A percentile compares a stretch with the other conserved stretches of the same genome.
These are phyloP conservation scores for Monilinia vaccinii-corymbosi DNA, from an alignment of 2,329 filamentous ascomycete species.

Conservation along the genomic window DNA sequence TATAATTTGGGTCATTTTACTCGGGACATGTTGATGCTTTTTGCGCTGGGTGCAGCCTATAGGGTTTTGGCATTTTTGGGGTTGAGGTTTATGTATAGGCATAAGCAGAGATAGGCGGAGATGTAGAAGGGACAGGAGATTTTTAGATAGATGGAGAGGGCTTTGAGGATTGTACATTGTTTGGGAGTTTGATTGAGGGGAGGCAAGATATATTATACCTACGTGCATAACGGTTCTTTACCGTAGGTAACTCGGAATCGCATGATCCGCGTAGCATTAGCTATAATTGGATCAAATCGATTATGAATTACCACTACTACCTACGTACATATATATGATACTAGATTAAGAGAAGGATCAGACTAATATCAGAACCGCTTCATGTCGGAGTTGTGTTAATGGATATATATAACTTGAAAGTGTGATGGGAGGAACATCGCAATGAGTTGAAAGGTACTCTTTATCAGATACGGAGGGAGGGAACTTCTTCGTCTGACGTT, in stretches of 20 bases:
- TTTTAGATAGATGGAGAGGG: not conserved
- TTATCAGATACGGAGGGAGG: no score
- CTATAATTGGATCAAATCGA: no score
- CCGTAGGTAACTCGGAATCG: no score
- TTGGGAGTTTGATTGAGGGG: not conserved
- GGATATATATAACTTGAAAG: not conserved
- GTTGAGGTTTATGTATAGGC: constrained; percentile 25
- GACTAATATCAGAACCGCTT: not conserved
- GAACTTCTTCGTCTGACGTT: no score
- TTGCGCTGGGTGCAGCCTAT: constrained; percentile 19
- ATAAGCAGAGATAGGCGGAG: constrained; percentile 20
- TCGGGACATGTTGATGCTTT: constrained; percentile 37
- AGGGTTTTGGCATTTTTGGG: constrained; percentile 37
- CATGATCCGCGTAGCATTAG: no score
- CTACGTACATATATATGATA: no score
- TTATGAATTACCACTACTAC: no score
- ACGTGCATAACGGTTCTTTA: not conserved
- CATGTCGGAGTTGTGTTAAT: not conserved
- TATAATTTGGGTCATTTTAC: constrained; percentile 38
- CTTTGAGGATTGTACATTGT: not conserved
- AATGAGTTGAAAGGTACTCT: not conserved
- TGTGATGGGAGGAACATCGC: no score
- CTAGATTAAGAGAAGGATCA: not conserved
- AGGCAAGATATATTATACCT: not conserved
- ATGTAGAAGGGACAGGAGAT: not conserved